Conservation (phyloP, 768 basidiomycete genomes). For the Boletus sp. region DNA sequence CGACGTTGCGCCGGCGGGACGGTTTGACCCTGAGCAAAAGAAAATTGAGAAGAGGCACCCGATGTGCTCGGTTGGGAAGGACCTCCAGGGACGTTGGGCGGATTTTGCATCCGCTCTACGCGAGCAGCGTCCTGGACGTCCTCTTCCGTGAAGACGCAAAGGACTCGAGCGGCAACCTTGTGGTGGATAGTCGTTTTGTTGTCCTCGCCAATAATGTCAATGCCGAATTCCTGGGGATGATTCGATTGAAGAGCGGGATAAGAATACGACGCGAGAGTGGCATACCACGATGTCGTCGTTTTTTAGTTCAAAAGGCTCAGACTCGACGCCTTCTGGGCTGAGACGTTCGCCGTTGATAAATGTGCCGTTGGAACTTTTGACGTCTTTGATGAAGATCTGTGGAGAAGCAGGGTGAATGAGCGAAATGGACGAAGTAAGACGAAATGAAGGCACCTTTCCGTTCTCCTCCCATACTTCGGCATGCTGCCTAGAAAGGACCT, state of each 20-base stretch:
- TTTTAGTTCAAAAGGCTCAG: conserved; percentile 91
- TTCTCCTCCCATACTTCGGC: conserved; percentile 98
- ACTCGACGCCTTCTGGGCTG: conserved; percentile 85
- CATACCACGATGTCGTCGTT: conserved; percentile 94
- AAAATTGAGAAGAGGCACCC: conserved; percentile 34
- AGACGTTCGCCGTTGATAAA: conserved; percentile 97
- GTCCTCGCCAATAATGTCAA: conserved; percentile 98
- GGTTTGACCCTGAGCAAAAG: conserved; percentile 39
- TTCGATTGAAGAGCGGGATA: conserved; percentile 4
- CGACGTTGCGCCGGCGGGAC: conserved; percentile 48
- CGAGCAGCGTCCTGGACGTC: conserved; percentile 77
- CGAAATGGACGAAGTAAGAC: not conserved
- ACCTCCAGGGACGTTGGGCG: conserved; percentile 25
- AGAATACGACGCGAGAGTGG: conserved; percentile 13
- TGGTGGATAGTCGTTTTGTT: conserved; percentile 98
- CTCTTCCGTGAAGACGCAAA: conserved; percentile 83
- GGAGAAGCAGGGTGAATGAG: conserved; percentile 10
- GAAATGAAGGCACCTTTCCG: conserved; percentile 60
- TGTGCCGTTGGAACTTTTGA: conserved; percentile 96
- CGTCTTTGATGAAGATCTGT: conserved; percentile 97
- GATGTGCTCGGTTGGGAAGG: conserved; percentile 37
- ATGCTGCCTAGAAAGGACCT: conserved; percentile 90
- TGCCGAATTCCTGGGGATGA: conserved; percentile 85
- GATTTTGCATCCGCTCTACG: conserved; percentile 62
- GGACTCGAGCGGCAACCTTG: conserved; percentile 94